Evolutionary conservation across 305 asterid genomes (phyloP), one percentile per base, ranked within the genome.

Genomic region (Rubia tinctorum): DNA sequence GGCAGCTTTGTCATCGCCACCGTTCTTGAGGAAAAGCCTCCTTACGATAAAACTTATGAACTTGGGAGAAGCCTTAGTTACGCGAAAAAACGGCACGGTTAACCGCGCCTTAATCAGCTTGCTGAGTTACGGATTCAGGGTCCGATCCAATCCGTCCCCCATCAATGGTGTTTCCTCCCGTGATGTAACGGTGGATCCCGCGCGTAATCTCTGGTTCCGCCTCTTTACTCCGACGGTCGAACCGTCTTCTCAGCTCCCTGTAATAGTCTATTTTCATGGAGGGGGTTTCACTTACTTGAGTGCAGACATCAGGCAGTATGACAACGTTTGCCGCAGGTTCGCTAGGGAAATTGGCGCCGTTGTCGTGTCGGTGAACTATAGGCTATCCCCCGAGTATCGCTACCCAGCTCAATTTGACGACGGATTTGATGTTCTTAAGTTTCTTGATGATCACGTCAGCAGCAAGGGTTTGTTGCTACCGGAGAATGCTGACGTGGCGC

Each of bases 171-270:
- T 93, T 73, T 78, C 73, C 18, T 73, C 96, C 79, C 18, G 71
- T 4, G 97, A 93, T 77, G n/a, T 87, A 69, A 68, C 81, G 74
- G 75, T 89, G 65, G 97, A 90, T 73, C 58, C 88, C 72, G 61
- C 83, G 4, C 95, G 96, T 47, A 66, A 80, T 73, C 93, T 92
- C 81, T 92, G 98, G 98, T 88, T 90, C 82, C 91, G 97, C 0
- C 79, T 92, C 34, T 90, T 79, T 80, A 68, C 77, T 73, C 96
- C 96, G 7, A 58, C 34, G 69, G 71, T 1, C 20, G 45, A 20
- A 23, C 8, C 17, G 0, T 0, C 64, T 20, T 39, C 69, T 17
- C 23, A 42, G 5, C 81, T 88, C 47, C 95, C 97, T 12, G 82
- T 92, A 13, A 53, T 89, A 2, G 83, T 89, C 34, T 93, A 91